These are phyloP conservation scores for Phialophora expanda DNA, from an alignment of 2,329 filamentous ascomycete species.

Conservation along the genomic window DNA sequence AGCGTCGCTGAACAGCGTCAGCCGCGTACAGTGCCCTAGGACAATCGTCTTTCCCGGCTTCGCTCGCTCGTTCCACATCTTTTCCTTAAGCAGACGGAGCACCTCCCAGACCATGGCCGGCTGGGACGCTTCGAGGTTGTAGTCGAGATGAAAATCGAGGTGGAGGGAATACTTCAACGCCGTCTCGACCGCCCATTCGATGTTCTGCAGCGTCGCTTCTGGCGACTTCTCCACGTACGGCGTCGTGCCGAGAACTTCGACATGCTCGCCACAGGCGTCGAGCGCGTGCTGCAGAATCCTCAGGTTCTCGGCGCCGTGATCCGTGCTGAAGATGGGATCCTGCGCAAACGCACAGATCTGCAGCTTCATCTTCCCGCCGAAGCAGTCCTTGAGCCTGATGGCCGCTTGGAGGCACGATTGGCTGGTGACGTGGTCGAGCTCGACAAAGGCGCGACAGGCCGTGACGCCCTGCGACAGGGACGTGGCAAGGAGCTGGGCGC, in stretches of 20 bases:
- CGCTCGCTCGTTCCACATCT: conserved; percentile 54
- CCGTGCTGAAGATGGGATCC: conserved; percentile 67
- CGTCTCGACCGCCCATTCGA: conserved; percentile 65
- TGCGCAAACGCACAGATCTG: conserved; percentile 76
- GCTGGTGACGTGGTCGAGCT: conserved; percentile 68
- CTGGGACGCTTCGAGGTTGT: conserved; percentile 61
- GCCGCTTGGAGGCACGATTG: conserved; percentile 64
- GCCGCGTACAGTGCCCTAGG: conserved; percentile 71
- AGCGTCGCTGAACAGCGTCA: conserved; percentile 60
- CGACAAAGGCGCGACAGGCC: conserved; percentile 72
- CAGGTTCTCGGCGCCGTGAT: conserved; percentile 59
- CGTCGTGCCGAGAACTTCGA: conserved; percentile 69
- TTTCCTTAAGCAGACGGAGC: conserved; percentile 56
- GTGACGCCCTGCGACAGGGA: conserved; percentile 70
- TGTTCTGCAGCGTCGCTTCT: conserved; percentile 59
- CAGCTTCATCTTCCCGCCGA: conserved; percentile 60
- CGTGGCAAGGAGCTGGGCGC: conserved; percentile 68
- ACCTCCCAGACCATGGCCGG: conserved; percentile 62
- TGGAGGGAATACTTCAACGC: conserved; percentile 60
- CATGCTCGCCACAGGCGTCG: conserved; percentile 40
- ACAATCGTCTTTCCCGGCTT: conserved; percentile 58
- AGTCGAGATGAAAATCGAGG: conserved; percentile 75
- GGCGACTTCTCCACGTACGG: conserved; percentile 69
- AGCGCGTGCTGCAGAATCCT: conserved; percentile 57
- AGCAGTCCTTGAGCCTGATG: conserved; percentile 61